phyloP scores from a whole-genome alignment of 352 stramenopile genomes.

The Pythium aquatile region DNA sequence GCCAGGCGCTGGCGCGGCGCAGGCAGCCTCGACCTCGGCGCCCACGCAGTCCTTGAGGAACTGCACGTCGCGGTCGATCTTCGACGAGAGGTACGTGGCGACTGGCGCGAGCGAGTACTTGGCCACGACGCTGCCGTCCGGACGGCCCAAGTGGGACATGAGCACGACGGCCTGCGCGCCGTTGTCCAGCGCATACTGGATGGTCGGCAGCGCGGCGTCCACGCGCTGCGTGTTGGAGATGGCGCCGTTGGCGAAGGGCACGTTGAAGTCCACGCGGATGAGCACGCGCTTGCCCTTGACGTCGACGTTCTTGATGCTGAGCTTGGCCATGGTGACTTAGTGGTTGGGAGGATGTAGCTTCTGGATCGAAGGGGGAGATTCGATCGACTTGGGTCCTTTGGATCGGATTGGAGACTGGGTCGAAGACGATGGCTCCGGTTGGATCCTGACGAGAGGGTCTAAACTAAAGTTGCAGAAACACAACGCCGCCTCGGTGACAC shows the following conservation, averaged over 20 bases:
- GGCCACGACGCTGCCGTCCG: conserved; percentile 91
- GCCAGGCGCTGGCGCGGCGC: conserved; percentile 57
- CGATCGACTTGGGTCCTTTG: conserved; percentile 2
- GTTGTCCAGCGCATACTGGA: conserved; percentile 96
- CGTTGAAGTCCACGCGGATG: conserved; percentile 99
- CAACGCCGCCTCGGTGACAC: conserved; percentile 20
- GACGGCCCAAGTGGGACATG: conserved; percentile 98
- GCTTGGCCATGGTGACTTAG: conserved; percentile 64
- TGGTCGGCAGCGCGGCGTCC: conserved; percentile 94
- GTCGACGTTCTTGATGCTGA: conserved; percentile 92
- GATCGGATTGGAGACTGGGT: conserved; percentile 27
- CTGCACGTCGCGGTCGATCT: conserved; percentile 90
- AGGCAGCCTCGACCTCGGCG: conserved; percentile 79
- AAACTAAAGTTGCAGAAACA: conserved; percentile 26
- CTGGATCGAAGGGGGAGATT: background rate
- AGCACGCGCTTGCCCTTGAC: conserved; percentile 98
- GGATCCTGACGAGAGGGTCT: conserved; percentile 19
- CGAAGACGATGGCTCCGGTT: conserved; percentile 1
- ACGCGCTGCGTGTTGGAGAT: conserved; percentile 99
- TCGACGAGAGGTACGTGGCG: conserved; percentile 88
- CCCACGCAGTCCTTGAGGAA: conserved; percentile 97
- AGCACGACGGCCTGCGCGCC: conserved; percentile 98
- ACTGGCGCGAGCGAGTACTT: conserved; percentile 97
- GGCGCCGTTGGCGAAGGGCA: conserved; percentile 95
- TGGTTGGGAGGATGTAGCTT: background rate